Conservation (phyloP, 2,329 filamentous ascomycete species). For the Biscogniauxia mediterranea region DNA sequence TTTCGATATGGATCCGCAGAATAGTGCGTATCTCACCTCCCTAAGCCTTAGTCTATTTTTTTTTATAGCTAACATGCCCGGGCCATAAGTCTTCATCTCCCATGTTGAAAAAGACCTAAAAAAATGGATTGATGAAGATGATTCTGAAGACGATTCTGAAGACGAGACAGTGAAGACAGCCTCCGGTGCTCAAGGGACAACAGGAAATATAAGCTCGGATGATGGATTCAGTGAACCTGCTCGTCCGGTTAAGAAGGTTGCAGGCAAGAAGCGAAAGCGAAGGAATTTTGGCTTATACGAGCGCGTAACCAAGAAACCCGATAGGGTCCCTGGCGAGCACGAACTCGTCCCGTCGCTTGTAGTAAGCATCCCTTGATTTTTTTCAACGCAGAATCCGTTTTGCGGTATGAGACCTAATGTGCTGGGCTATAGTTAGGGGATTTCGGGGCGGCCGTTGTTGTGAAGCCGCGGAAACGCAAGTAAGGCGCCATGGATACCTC, state of each 20-base stretch:
- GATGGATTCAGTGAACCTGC: too few species aligned
- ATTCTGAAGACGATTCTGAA: too few species aligned
- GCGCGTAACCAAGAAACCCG: not conserved
- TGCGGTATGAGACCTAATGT: not conserved
- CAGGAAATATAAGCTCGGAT: too few species aligned
- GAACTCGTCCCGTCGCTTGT: slow-evolving; percentile 16
- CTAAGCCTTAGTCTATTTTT: not conserved
- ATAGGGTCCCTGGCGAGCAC: slow-evolving; percentile 11
- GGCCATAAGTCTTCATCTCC: slow-evolving; percentile 1
- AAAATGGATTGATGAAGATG: not conserved
- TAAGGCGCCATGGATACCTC: slow-evolving; percentile 5
- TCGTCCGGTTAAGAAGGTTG: too few species aligned
- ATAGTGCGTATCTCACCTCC: slow-evolving; percentile 15
- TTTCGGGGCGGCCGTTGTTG: slow-evolving; percentile 16
- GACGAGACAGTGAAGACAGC: too few species aligned
- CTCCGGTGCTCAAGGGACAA: not conserved
- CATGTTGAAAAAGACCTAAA: not conserved
- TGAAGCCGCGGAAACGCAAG: slow-evolving; percentile 24
- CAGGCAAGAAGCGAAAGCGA: not conserved
- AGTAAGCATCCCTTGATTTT: slow-evolving; percentile 4
- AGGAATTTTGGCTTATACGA: not conserved
- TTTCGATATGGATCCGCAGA: slow-evolving; percentile 25
- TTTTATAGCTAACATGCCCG: slow-evolving; percentile 22
- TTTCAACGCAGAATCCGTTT: not conserved
- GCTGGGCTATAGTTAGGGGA: slow-evolving; percentile 21